Percentiles rank a stretch among this genome's conserved stretches.
Conservation (phyloP, 1,284 basidiomycete genomes). For the Trichosporon faecale region DNA sequence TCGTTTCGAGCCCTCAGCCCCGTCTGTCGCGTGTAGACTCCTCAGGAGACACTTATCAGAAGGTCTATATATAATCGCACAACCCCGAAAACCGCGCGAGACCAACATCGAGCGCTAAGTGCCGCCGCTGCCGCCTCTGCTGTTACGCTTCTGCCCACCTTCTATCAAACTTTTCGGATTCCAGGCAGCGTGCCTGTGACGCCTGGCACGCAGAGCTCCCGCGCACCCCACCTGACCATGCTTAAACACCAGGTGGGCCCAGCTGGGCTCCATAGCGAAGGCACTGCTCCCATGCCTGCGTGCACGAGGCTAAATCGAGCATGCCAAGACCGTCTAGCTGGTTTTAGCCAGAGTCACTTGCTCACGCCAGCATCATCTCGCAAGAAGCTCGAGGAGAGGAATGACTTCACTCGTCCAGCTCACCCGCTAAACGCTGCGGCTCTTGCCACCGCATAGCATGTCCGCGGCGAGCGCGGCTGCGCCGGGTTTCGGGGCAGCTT, state of each 20-base stretch:
- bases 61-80: conserved; percentile 1
- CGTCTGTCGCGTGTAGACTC: not conserved
- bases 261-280: not conserved
- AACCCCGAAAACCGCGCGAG: not conserved
- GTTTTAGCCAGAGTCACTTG: not conserved
- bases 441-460: not conserved
- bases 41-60: not conserved
- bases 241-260: not conserved
- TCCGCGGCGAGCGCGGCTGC: not conserved
- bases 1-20: not conserved
- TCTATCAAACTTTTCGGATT: not conserved
- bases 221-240: not conserved
- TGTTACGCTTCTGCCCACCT: not conserved
- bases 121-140: not conserved
- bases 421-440: not conserved
- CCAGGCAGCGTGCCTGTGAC: not conserved
- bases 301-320: not conserved
- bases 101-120: not conserved
- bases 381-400: not conserved
- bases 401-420: not conserved
- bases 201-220: not conserved
- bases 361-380: not conserved
- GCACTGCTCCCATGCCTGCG: not conserved
- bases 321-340: not conserved
- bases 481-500: not conserved